Base-by-base conservation (phyloP, 1,139 yeast species). In the Blastobotrys proliferans region DNA sequence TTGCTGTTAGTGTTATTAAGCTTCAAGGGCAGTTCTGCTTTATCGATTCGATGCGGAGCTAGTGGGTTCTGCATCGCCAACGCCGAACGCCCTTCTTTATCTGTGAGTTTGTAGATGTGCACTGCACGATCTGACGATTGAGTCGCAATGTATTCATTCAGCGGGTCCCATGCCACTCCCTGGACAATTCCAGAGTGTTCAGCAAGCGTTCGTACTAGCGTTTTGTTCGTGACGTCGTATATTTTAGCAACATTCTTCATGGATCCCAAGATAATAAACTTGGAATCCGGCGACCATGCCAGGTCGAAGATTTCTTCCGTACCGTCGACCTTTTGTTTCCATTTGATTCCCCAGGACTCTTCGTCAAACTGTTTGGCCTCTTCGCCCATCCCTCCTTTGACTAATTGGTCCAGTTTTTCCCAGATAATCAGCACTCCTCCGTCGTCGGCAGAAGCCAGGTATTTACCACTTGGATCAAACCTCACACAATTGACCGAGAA, bases 121-220 rank as follows among this genome's bases (percentile, higher is more conserved):
- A 90, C 81, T 1, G 88, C 74, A 46, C 96, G 68, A 63, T 94
- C 98, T 3, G 96, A 94, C 19, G 94, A 81, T 60, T 90, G 97
- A 5, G 96, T 84, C 0, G 90, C 87, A 16, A 92, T 63, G 54
- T 64, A 87, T 55, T 82, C 79, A 47, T 82, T 79, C 45, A 69
- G 58, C 2, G 98, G 98, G 61, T 92, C 98, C 97, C 97, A 92
- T 0, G 83, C 73, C 3, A 92, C 92, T 2, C 99, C 99, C 63
- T 92, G 99, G 2, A 92, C 94, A 56, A 86, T 90, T 59, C 90
- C 97, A 29, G 69, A 68, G 61, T 92, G 97, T 51, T 85, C 87
- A 2, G 79, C 75, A 38, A 83, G 67, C 45, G 81, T 81, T 11
- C 74, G 67, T 1, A 86, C 70, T 53, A 83, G 74, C 35, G 72